Percentiles rank a stretch among this genome's conserved stretches.
Conservation (phyloP, 2,329 filamentous ascomycete species). For the Xylaria sp. region DNA sequence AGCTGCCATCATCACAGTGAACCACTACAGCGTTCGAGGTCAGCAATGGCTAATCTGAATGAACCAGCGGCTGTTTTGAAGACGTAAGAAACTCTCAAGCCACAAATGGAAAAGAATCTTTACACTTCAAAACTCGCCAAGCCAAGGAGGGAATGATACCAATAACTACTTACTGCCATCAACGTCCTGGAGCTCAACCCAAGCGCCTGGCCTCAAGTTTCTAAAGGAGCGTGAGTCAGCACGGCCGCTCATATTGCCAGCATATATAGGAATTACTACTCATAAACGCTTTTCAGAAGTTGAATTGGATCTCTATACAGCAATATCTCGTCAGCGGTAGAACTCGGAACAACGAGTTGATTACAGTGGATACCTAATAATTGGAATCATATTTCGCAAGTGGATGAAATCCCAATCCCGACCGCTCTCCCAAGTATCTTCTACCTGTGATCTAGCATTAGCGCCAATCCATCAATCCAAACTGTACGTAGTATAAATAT, state of each 20-base stretch:
- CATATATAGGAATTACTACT: conserved; percentile 28
- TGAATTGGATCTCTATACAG: conserved; percentile 35
- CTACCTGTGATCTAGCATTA: conserved; percentile 55
- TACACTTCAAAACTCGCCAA: not conserved
- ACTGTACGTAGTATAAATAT: not conserved
- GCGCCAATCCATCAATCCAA: not conserved
- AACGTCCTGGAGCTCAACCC: conserved; percentile 60
- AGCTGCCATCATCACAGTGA: conserved; percentile 52
- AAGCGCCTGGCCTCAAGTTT: conserved; percentile 57
- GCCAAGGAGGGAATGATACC: not conserved
- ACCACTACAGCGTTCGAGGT: conserved; percentile 38
- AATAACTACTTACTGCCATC: conserved; percentile 48
- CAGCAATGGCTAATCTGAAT: not conserved
- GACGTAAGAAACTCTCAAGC: not conserved
- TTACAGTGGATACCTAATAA: conserved; percentile 39
- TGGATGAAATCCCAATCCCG: conserved; percentile 64
- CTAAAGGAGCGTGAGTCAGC: conserved; percentile 32
- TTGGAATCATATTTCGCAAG: conserved; percentile 58
- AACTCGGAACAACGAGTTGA: not conserved
- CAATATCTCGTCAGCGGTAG: conserved; percentile 5
- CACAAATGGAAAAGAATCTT: not conserved
- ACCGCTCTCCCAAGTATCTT: conserved; percentile 60
- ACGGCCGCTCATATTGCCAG: not conserved
- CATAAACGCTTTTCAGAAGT: conserved; percentile 39
- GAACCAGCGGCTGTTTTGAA: not conserved